Conservation (phyloP, 495 filamentous ascomycete genomes). For the Aspergillus coremiiformis region DNA sequence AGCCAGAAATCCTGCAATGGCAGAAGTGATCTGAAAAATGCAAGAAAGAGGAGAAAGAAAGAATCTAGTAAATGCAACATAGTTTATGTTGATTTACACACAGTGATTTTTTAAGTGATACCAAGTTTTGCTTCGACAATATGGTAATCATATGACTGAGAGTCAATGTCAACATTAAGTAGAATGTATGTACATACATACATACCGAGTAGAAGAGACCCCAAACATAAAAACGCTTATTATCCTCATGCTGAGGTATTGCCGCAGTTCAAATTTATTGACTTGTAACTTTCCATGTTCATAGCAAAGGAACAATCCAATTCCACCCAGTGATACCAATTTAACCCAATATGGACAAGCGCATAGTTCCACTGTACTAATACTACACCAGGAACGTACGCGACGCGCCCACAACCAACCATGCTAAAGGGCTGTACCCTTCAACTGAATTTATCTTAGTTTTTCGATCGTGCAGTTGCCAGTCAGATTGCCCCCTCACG, state of each 20-base stretch:
- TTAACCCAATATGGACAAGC: constrained; percentile 17
- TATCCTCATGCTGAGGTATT: too few species aligned
- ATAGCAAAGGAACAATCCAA: too few species aligned
- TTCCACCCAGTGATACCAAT: constrained; percentile 10
- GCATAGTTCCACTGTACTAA: constrained; percentile 10
- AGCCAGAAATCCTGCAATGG: too few species aligned
- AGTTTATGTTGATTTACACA: too few species aligned
- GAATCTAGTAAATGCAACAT: not conserved
- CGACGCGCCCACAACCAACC: constrained; percentile 4
- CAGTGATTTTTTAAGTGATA: too few species aligned
- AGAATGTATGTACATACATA: too few species aligned
- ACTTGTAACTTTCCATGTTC: too few species aligned
- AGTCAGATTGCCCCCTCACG: not conserved
- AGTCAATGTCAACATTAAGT: not conserved
- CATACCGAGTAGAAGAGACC: too few species aligned
- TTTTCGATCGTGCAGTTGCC: not conserved
- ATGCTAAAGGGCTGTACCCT: constrained; percentile 1
- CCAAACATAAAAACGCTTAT: too few species aligned
- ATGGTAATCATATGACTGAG: not conserved
- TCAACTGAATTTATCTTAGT: not conserved
- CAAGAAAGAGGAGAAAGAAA: too few species aligned
- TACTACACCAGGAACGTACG: constrained; percentile 5
- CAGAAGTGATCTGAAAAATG: too few species aligned
- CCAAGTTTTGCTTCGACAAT: not conserved
- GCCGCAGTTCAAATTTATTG: too few species aligned